Evolutionary conservation across 768 basidiomycete species (phyloP).

Genomic region (Coprinopsis marcescibilis): DNA sequence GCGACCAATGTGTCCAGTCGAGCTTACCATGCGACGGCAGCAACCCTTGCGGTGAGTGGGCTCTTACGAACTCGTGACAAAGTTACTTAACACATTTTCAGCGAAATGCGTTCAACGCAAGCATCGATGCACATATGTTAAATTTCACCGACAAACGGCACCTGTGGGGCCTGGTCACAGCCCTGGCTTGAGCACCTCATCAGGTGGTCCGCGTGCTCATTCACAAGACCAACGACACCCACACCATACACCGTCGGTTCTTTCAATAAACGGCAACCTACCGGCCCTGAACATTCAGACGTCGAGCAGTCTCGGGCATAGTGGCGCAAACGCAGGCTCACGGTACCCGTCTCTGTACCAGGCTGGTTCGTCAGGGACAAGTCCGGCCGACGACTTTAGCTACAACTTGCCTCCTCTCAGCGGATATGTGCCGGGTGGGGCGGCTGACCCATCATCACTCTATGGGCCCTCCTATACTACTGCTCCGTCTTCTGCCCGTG

Average conservation of each 20-base stretch:
- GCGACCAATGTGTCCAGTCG: constrained; percentile 77
- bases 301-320: background rate
- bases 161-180: constrained; percentile 70
- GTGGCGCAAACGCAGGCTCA: background rate
- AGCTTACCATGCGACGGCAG: constrained; percentile 73
- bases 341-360: constrained; percentile 16
- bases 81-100: constrained; percentile 21
- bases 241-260: too few species aligned
- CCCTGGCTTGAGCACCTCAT: constrained; percentile 20
- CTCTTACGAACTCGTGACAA: background rate
- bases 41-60: constrained; percentile 66
- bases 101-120: constrained; percentile 74
- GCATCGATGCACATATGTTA: constrained; percentile 71
- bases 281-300: background rate
- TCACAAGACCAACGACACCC: too few species aligned
- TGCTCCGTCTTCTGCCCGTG: constrained; percentile 1
- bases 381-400: constrained; percentile 35
- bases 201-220: constrained; percentile 7
- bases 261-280: too few species aligned
- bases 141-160: constrained; percentile 78
- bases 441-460: constrained; percentile 16
- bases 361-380: constrained; percentile 25
- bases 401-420: constrained; percentile 34
- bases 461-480: constrained; percentile 4
- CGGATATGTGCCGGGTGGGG: constrained; percentile 18